phyloP scores from a whole-genome alignment of 1,284 basidiomycete species.

The Exobasidium rhododendri region DNA sequence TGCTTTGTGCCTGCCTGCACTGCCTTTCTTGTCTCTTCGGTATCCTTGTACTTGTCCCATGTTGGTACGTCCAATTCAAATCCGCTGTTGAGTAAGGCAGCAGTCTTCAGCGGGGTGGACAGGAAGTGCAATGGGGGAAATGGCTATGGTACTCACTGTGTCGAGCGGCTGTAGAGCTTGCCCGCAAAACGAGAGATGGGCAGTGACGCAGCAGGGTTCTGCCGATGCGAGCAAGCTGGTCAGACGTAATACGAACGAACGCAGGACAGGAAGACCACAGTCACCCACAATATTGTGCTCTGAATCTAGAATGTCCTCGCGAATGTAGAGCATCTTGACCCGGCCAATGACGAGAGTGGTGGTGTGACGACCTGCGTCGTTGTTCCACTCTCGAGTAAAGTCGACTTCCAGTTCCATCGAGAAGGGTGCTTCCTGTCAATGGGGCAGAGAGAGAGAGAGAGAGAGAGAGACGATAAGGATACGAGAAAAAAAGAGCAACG shows the following conservation, averaged over 20 bases:
- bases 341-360: slow-evolving; percentile 37
- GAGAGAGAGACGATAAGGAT: too few relatives aligned
- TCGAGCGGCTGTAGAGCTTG: not conserved
- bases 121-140: not conserved
- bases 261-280: not conserved
- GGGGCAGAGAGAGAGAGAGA: not conserved
- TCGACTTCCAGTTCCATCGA: slow-evolving; percentile 43
- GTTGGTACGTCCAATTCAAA: not conserved
- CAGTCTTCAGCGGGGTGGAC: too few relatives aligned
- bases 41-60: not conserved
- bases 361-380: slow-evolving; percentile 35
- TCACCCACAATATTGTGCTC: slow-evolving; percentile 22
- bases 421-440: slow-evolving; percentile 30
- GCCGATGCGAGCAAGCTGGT: not conserved
- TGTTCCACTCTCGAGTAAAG: slow-evolving; percentile 27
- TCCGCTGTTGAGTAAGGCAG: too few relatives aligned
- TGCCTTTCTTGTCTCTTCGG: not conserved
- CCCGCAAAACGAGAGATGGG: slow-evolving; percentile 1
- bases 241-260: not conserved
- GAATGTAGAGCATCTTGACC: slow-evolving; percentile 33
- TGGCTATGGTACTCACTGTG: not conserved
- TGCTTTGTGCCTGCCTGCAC: not conserved
- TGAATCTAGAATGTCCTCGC: slow-evolving; percentile 36
- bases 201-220: not conserved
- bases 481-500: too few relatives aligned